Conservation (phyloP, 2,329 filamentous ascomycete genomes). For the Calonectria pseudoreteaudii region DNA sequence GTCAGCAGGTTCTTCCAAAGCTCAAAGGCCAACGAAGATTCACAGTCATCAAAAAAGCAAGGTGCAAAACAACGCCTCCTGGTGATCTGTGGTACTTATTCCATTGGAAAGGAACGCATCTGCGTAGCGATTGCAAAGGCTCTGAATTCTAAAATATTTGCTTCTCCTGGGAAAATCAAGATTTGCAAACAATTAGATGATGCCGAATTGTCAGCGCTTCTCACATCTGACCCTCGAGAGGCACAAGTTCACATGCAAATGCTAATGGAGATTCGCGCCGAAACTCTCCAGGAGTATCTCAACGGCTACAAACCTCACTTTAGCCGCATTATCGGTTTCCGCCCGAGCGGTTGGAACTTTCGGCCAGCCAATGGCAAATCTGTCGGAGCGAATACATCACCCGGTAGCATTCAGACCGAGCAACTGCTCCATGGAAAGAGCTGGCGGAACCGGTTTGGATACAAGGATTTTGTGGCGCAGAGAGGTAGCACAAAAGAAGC, state of each 20-base stretch:
- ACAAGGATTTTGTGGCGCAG: slow-evolving; percentile 81
- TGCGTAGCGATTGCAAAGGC: slow-evolving; percentile 92
- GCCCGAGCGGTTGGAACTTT: slow-evolving; percentile 96
- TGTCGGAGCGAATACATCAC: slow-evolving; percentile 66
- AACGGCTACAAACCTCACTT: slow-evolving; percentile 84
- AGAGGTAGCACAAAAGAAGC: slow-evolving; percentile 85
- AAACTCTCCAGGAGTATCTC: slow-evolving; percentile 92
- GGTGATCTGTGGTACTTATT: slow-evolving; percentile 96
- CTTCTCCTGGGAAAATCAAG: slow-evolving; percentile 82
- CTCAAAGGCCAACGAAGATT: slow-evolving; percentile 44
- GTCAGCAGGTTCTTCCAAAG: slow-evolving; percentile 67
- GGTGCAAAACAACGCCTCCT: slow-evolving; percentile 72
- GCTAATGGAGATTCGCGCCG: slow-evolving; percentile 91
- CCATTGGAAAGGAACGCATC: slow-evolving; percentile 96
- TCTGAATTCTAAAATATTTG: slow-evolving; percentile 89
- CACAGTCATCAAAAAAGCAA: slow-evolving; percentile 43
- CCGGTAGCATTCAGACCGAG: slow-evolving; percentile 61
- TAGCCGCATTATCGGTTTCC: slow-evolving; percentile 87
- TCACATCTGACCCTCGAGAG: slow-evolving; percentile 83
- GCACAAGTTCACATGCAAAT: slow-evolving; percentile 99
- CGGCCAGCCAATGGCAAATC: slow-evolving; percentile 69
- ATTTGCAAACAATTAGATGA: slow-evolving; percentile 90
- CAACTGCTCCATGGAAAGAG: slow-evolving; percentile 68
- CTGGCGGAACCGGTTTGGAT: slow-evolving; percentile 82
- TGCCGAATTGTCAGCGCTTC: slow-evolving; percentile 78